Conservation (phyloP, 768 basidiomycete species). For the Mycena vulgaris region DNA sequence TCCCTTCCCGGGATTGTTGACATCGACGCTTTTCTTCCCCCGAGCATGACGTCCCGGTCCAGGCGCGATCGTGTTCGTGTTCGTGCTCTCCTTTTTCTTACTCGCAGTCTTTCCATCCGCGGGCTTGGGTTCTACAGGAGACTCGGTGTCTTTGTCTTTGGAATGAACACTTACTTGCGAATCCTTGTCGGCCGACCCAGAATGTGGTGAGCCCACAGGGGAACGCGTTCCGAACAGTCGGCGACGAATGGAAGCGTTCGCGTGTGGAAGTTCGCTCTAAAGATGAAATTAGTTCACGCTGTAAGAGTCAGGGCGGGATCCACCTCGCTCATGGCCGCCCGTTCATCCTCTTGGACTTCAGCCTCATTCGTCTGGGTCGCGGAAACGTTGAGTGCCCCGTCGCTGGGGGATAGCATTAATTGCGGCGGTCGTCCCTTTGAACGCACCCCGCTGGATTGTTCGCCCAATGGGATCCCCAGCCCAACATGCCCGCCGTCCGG, state of each 20-base stretch:
- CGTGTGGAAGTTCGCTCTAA: slow-evolving; percentile 67
- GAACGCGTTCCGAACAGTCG: slow-evolving; percentile 66
- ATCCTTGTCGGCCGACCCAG: slow-evolving; percentile 39
- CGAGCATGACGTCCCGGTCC: slow-evolving; percentile 56
- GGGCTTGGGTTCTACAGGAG: slow-evolving; percentile 20
- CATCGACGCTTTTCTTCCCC: slow-evolving; percentile 67
- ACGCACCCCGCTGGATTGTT: slow-evolving; percentile 29
- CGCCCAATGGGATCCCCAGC: slow-evolving; percentile 31
- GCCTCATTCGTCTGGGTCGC: slow-evolving; percentile 52
- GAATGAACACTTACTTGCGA: slow-evolving; percentile 45
- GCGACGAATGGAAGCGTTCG: slow-evolving; percentile 56
- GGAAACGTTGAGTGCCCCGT: slow-evolving; percentile 66
- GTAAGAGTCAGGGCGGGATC: slow-evolving; percentile 43
- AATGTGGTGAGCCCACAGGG: slow-evolving; percentile 31
- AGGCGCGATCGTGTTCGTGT: slow-evolving; percentile 25
- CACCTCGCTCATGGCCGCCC: slow-evolving; percentile 79
- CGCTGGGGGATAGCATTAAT: slow-evolving; percentile 73
- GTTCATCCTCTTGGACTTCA: slow-evolving; percentile 65
- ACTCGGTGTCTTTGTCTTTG: slow-evolving; percentile 30
- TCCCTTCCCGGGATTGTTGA: slow-evolving; percentile 49
- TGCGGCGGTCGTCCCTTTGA: slow-evolving; percentile 65
- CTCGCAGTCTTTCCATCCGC: slow-evolving; percentile 36
- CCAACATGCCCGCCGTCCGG: slow-evolving; percentile 22
- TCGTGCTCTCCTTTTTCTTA: slow-evolving; percentile 47
- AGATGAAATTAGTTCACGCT: neutral